Base-by-base conservation (phyloP, 1,284 basidiomycete species). In the Exobasidium rhododendri region DNA sequence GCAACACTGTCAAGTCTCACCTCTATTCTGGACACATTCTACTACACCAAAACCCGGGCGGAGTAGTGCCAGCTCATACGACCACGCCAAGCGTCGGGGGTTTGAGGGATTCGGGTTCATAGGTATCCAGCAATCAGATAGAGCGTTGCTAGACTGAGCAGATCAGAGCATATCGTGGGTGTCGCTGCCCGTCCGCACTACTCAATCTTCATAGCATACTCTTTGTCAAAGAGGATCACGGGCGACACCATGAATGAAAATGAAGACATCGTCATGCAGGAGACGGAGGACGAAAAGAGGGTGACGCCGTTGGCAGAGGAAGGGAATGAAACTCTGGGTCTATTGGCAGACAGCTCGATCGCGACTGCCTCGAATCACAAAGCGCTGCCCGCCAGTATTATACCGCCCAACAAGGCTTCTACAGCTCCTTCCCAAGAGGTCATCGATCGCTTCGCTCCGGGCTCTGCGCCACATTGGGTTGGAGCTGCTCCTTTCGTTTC, bases 401-500 rank as follows among this genome's bases (percentile, higher is more conserved):
- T 50, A 3, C 47, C 47, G 28, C 47, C 47, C 3, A 50, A 50
- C 28, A 50, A 50, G 28, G n/a, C 47, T 3, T 50, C 47, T 4
- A 50, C 47, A 28, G 47, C 47, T 24, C 20, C 47, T 20, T 24
- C 47, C 13, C 47, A 50, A 26, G 47, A 50, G 4, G 28, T 50
- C 20, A 50, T 50, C 14, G 26, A 28, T 50, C 22, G 20, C 31
- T 55, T 26, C 17, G 59, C 57, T 17, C 57, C 57, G 2, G 57
- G 57, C 26, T 52, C 40, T 24, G 57, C 57, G 44, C 57, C 57
- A 2, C 51, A 58, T 51, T 58, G 57, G 57, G 14, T 47, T 1
- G 57, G 57, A 4, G 20, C 10, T 7, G 20, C 47, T 31, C 10
- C 47, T 20, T 40, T 40, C 17, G 7, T 40, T 17, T 50, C 47